Percentiles rank a stretch among this genome's conserved stretches.
Evolutionary conservation across 305 asterid genomes (phyloP).

Genomic region (Rubia tinctorum): DNA sequence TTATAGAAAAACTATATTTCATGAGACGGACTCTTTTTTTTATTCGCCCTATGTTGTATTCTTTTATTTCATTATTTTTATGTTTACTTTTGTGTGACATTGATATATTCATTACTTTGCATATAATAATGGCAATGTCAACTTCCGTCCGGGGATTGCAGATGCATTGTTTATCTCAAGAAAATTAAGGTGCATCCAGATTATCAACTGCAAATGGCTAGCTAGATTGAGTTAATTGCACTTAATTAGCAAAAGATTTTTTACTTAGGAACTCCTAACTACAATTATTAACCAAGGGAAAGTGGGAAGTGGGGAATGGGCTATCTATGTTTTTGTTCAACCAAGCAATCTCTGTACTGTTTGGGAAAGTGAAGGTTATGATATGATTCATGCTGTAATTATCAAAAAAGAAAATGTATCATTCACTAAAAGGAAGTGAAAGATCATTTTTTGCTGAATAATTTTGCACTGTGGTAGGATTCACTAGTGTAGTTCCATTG

Average conservation of each 20-base stretch:
- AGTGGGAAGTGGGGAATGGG: constrained; percentile 31
- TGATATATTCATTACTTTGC: too few species aligned
- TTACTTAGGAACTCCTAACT: too few species aligned
- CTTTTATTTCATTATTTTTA: too few species aligned
- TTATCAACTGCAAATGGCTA: not conserved
- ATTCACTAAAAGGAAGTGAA: constrained; percentile 1
- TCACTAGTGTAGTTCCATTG: not conserved
- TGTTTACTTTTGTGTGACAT: too few species aligned
- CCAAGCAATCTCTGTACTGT: constrained; percentile 38
- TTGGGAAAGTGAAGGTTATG: constrained; percentile 19
- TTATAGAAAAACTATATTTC: too few species aligned
- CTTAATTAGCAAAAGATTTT: not conserved
- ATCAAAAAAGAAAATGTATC: not conserved
- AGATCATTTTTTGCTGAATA: not conserved
- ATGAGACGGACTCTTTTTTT: too few species aligned
- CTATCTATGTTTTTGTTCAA: constrained; percentile 31
- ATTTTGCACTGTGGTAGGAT: not conserved
- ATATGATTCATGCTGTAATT: not conserved
- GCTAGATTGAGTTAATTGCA: not conserved
- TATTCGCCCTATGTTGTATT: too few species aligned
- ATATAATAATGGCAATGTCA: constrained; percentile 12
- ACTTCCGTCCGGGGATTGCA: not conserved
- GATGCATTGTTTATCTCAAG: constrained; percentile 15
- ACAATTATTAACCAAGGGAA: not conserved
- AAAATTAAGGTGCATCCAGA: constrained; percentile 11